These are phyloP conservation scores for Blastobotrys muscicola DNA, from an alignment of 805 yeast genomes.

Conservation along the genomic window DNA sequence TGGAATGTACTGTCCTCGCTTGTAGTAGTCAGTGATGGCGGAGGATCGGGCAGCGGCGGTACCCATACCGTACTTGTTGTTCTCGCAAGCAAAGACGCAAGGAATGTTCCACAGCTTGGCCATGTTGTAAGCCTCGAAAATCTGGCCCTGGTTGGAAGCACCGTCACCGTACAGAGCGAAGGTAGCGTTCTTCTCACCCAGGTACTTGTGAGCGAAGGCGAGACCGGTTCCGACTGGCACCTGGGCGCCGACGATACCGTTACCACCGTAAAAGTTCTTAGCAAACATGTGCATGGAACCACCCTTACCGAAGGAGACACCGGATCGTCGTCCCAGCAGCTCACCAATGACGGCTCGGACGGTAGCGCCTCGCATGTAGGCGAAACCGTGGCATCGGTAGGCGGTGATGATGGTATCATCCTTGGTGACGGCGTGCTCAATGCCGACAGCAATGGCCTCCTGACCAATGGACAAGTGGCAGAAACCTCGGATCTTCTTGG, in stretches of 20 bases:
- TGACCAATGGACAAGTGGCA: constrained; percentile 98
- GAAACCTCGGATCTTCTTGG: constrained; percentile 97
- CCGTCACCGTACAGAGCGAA: constrained; percentile 97
- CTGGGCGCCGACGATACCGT: constrained; percentile 99
- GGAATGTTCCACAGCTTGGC: constrained; percentile 98
- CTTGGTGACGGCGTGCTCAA: constrained; percentile 83
- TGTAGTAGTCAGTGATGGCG: constrained; percentile 92
- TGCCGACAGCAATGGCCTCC: constrained; percentile 98
- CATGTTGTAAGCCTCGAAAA: constrained; percentile 96
- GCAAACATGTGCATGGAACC: constrained; percentile 99
- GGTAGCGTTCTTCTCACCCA: constrained; percentile 55
- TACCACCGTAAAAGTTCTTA: constrained; percentile 95
- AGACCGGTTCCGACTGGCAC: constrained; percentile 97
- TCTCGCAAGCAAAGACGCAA: constrained; percentile 90
- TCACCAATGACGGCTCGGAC: constrained; percentile 88
- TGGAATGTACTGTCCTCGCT: constrained; percentile 99
- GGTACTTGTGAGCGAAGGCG: constrained; percentile 97
- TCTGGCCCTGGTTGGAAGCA: constrained; percentile 99
- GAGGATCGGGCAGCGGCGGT: constrained; percentile 95
- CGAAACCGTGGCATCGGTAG: constrained; percentile 98
- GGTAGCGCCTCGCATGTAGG: constrained; percentile 91
- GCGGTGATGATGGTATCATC: constrained; percentile 90
- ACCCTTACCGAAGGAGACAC: constrained; percentile 96
- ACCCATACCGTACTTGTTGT: constrained; percentile 99
- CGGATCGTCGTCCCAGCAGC: constrained; percentile 91